Evolutionary conservation across 345 rosid genomes (phyloP), one percentile per base, ranked within the genome.

Genomic region (Hypericum androsaemum): DNA sequence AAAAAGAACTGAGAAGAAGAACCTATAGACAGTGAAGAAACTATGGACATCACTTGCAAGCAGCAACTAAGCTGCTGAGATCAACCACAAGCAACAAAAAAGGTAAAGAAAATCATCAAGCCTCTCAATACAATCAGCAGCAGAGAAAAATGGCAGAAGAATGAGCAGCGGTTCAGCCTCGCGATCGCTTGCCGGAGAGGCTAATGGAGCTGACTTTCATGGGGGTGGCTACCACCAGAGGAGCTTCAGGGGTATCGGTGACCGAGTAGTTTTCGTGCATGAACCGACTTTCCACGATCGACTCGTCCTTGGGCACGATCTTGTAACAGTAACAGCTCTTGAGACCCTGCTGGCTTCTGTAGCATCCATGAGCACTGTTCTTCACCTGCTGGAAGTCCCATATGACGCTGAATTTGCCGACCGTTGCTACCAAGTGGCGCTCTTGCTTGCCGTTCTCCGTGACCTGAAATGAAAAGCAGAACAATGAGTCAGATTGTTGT

Each of bases 351-450:
- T 90, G 98, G 69, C 80, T 80, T 53, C 68, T 70, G 65, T 84
- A 90, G 76, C 98, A 90, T 37, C 70, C 78, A 43, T 87, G 98
- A 6, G 72, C 81, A 43, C 72, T 79, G 82, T 87, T 87, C 89
- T 90, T 90, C 76, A 87, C 96, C 70, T 76, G 82, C 74, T 84
- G 92, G 72, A 90, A 84, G 64, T 90, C 95, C 98, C 98, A 84
- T 73, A 90, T 78, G 63, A 87, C 88, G 47, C 98, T 84, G 80
- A 90, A 90, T 58, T 90, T 90, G 39, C 98, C 96, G 16, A 87
- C 96, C 0, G 98, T 82, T 22, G 92, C 89, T 8, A 87, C 98
- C 0, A 90, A 63, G 65, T 82, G 98, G 40, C 95, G 83, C 70
- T 90, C 95, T 65, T 87, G 96, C 65, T 77, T 90, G 44, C 98